Conservation (phyloP, 305 asterid species). For the Striga hermonthica region DNA sequence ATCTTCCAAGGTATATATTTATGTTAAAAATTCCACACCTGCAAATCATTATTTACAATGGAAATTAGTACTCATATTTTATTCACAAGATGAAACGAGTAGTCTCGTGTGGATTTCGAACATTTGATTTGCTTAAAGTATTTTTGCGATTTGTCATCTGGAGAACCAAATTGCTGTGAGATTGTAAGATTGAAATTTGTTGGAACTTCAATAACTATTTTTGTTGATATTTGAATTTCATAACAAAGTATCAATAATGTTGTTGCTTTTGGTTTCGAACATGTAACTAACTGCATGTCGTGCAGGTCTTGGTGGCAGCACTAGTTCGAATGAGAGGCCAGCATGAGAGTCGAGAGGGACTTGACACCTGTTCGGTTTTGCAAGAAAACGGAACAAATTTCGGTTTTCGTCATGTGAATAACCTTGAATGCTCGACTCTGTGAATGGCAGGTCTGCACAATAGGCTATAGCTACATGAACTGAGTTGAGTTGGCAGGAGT, state of each 20-base stretch:
- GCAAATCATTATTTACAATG: too few relatives aligned
- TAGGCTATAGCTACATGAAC: conserved; percentile 20
- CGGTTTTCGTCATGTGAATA: neutral
- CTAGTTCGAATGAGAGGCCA: conserved; percentile 31
- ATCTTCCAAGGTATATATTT: conserved; percentile 58
- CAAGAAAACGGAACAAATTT: neutral
- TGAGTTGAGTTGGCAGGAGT: conserved; percentile 19
- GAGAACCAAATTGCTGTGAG: too few relatives aligned
- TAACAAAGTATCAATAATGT: too few relatives aligned
- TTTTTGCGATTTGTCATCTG: too few relatives aligned
- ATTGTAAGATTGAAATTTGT: too few relatives aligned
- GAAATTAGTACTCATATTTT: neutral
- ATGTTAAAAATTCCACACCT: neutral
- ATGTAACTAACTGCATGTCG: neutral
- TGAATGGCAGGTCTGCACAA: conserved; percentile 33
- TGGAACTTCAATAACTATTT: too few relatives aligned
- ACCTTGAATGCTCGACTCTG: conserved; percentile 14
- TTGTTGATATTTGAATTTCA: too few relatives aligned
- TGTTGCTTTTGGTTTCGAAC: neutral
- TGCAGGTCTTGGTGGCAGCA: conserved; percentile 39
- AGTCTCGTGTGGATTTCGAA: too few relatives aligned
- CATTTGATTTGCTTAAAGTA: too few relatives aligned
- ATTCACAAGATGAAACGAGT: too few relatives aligned
- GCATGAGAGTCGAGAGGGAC: conserved; percentile 32
- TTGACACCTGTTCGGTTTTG: conserved; percentile 32